These are phyloP conservation scores for Yamadazyma aaseri DNA, from an alignment of 1,139 yeast genomes.

Conservation along the genomic window DNA sequence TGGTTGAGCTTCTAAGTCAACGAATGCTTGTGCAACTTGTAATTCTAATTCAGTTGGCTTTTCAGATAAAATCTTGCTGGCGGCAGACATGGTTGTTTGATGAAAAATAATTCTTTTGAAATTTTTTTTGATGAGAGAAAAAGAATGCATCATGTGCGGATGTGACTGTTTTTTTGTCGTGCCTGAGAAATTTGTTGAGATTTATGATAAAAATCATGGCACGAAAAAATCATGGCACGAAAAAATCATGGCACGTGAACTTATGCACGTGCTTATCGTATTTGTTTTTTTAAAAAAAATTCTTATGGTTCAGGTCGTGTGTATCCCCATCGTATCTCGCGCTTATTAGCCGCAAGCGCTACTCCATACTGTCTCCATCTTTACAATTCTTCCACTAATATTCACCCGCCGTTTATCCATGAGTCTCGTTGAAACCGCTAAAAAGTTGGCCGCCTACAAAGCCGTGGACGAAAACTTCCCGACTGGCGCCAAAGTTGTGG, in stretches of 20 bases:
- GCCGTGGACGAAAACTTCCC: conserved; percentile 93
- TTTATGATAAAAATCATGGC: too few relatives aligned
- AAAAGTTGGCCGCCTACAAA: conserved; percentile 81
- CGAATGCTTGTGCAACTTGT: conserved; percentile 98
- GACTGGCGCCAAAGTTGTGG: conserved; percentile 67
- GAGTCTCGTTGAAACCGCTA: conserved; percentile 59
- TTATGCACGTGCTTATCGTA: too few relatives aligned
- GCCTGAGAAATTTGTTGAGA: too few relatives aligned
- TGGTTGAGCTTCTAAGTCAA: conserved; percentile 93
- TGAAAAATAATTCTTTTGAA: conserved; percentile 1
- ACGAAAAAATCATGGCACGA: too few relatives aligned
- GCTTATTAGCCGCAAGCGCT: too few relatives aligned
- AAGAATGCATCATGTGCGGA: not conserved
- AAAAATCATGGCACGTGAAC: too few relatives aligned
- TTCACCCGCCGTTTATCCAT: conserved; percentile 8
- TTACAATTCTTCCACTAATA: too few relatives aligned
- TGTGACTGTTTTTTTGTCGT: conserved; percentile 5
- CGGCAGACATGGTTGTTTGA: conserved; percentile 71
- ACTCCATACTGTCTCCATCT: too few relatives aligned
- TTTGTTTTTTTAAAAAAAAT: too few relatives aligned
- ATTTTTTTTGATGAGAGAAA: conserved; percentile 2
- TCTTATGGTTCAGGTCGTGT: too few relatives aligned
- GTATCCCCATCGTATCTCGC: too few relatives aligned
- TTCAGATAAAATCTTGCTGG: conserved; percentile 88
- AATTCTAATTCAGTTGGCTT: conserved; percentile 98